A percentile compares a stretch with the other conserved stretches of the same genome.
Conservation (phyloP, 2,329 filamentous ascomycete species). For the Arthrobotrys musiformis region DNA sequence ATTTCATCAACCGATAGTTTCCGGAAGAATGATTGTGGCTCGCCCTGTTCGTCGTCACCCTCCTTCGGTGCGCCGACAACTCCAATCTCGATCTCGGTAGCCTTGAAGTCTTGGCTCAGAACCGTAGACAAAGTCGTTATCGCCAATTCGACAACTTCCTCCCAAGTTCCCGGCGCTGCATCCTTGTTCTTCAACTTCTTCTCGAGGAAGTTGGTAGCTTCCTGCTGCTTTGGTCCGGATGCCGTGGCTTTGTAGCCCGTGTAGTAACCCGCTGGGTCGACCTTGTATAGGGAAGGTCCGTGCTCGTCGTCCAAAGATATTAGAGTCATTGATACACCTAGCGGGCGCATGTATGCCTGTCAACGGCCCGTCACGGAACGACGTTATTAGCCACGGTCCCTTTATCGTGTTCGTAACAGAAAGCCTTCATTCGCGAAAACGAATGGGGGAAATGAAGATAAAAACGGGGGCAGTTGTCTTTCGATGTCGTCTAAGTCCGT, state of each 20-base stretch:
- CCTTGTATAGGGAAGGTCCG: constrained; percentile 97
- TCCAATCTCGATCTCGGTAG: constrained; percentile 96
- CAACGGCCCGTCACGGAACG: constrained; percentile 48
- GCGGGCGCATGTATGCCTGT: constrained; percentile 95
- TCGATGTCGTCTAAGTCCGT: constrained; percentile 22
- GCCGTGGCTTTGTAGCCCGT: constrained; percentile 98
- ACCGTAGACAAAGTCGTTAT: constrained; percentile 96
- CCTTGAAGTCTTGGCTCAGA: constrained; percentile 99
- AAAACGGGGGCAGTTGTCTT: constrained; percentile 5
- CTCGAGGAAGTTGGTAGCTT: constrained; percentile 97
- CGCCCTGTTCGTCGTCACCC: constrained; percentile 75
- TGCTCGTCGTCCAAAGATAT: constrained; percentile 92
- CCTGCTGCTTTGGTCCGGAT: constrained; percentile 96
- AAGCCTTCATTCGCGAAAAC: constrained; percentile 22
- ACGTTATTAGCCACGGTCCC: constrained; percentile 48
- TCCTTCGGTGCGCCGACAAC: constrained; percentile 82
- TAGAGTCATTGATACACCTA: constrained; percentile 93
- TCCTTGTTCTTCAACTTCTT: constrained; percentile 99
- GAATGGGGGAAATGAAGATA: background rate
- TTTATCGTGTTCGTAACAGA: constrained; percentile 48
- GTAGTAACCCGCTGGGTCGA: constrained; percentile 97
- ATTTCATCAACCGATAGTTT: constrained; percentile 96
- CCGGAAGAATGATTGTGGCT: constrained; percentile 81
- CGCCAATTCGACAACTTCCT: constrained; percentile 96
- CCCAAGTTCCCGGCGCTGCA: constrained; percentile 88